Conservation (phyloP, 1,284 basidiomycete species). For the Cutaneotrichosporon arboriforme region DNA sequence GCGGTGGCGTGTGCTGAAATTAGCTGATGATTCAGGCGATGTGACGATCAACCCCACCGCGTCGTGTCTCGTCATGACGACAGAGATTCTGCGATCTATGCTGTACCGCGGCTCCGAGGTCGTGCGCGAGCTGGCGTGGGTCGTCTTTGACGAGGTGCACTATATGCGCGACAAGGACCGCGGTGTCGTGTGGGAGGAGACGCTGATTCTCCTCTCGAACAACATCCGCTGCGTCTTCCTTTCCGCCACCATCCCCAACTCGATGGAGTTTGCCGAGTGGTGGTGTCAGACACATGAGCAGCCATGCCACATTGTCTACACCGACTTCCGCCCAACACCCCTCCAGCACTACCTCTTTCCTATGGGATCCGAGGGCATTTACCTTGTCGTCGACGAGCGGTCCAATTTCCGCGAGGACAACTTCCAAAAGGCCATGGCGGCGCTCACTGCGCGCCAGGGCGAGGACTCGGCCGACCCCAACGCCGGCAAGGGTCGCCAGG, state of each 20-base stretch:
- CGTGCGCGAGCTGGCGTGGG: conserved; percentile 99
- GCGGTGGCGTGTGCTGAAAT: background rate
- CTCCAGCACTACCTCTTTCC: conserved; percentile 98
- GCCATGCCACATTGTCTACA: conserved; percentile 98
- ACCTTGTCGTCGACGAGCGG: conserved; percentile 95
- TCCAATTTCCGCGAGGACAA: conserved; percentile 96
- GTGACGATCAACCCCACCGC: conserved; percentile 99
- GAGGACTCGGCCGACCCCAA: conserved; percentile 86
- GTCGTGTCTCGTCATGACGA: conserved; percentile 98
- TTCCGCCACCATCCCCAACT: conserved; percentile 99
- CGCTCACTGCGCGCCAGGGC: conserved; percentile 74
- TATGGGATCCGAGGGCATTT: conserved; percentile 91
- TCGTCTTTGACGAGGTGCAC: conserved; percentile 99
- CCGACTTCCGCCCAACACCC: conserved; percentile 96
- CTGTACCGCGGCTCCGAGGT: conserved; percentile 97
- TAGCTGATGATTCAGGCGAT: conserved; percentile 52
- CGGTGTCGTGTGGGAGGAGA: conserved; percentile 67
- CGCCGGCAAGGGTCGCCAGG: conserved; percentile 75
- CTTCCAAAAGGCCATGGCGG: conserved; percentile 96
- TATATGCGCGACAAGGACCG: conserved; percentile 95
- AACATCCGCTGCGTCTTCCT: conserved; percentile 96
- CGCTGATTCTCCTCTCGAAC: conserved; percentile 94
- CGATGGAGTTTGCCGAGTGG: conserved; percentile 99
- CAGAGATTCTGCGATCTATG: conserved; percentile 99
- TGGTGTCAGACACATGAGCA: conserved; percentile 95